Base-by-base conservation (phyloP, 768 basidiomycete species). In the Tephrocybe sp. region DNA sequence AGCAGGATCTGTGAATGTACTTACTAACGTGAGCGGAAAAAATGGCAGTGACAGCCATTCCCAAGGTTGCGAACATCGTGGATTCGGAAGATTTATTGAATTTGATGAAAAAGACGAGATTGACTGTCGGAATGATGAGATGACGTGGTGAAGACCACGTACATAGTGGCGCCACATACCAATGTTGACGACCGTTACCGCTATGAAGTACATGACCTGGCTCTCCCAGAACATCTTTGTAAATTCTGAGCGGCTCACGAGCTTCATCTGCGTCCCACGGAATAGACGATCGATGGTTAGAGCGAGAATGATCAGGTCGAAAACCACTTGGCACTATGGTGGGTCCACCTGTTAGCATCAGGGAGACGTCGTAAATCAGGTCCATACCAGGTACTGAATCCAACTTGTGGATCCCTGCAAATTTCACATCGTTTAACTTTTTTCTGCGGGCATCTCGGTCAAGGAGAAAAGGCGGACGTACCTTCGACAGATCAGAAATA, bases 51-150 rank as follows among this genome's bases (percentile, higher is more conserved):
- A 54, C 36, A 7, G 58, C 58, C 42, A 59, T 59, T 15, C 58
- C 58, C n/a, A 59, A 38, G n/a, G 52, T 59, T 10, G 58, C 58
- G 12, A 59, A 53, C 58, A 59, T 59, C 0, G 58, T 59, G 9
- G 58, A 59, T 39, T 56, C 53, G 2, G 55, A 59, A 3, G 47
- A 44, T 12, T 52, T 50, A 29, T 57, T 57, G 47, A 44, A 59
- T 19, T 54, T 54, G 47, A 59, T 44, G 45, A 59, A 59, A 37
- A 59, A 59, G 12, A 59, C 42, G 7, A 59, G 53, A 41, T 59
- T 59, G 24, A 56, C 58, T 59, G 36, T 4, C 37, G n/a, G 18
- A 24, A 31, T 39, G n/a, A 15, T 22, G 19, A 25, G 15, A 31
- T 38, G 37, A 19, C 8, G 21, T 15, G 18, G 11, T 40, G 16